These are phyloP conservation scores for Tylopilus sp. DNA, from an alignment of 768 basidiomycete genomes.

Conservation along the genomic window DNA sequence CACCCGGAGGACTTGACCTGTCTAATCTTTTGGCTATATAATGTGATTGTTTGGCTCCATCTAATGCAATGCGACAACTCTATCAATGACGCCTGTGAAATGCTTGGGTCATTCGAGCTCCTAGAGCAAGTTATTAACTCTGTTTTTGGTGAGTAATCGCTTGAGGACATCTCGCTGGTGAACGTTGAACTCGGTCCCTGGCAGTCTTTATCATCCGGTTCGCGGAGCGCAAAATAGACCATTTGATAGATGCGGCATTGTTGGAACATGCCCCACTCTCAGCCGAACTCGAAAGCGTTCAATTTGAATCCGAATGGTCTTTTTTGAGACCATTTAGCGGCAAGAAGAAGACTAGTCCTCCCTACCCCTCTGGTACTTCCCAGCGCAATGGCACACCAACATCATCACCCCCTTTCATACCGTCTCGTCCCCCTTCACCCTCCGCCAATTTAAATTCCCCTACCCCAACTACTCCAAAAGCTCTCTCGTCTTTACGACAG, in stretches of 20 bases:
- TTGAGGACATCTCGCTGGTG: background rate
- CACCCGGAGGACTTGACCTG: slow-evolving; percentile 82
- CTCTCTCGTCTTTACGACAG: slow-evolving; percentile 67
- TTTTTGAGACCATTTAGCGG: slow-evolving; percentile 70
- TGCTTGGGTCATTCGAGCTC: slow-evolving; percentile 78
- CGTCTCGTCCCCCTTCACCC: slow-evolving; percentile 51
- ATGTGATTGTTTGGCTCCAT: slow-evolving; percentile 86
- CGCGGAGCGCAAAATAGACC: slow-evolving; percentile 85
- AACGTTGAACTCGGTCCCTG: no score
- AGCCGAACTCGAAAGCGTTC: slow-evolving; percentile 73
- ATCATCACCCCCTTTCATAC: slow-evolving; percentile 47
- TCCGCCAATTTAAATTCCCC: slow-evolving; percentile 41
- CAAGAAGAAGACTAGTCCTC: slow-evolving; percentile 48
- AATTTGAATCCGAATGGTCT: slow-evolving; percentile 97
- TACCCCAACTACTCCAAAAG: slow-evolving; percentile 45
- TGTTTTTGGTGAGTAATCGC: slow-evolving; percentile 67
- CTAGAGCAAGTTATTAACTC: slow-evolving; percentile 93
- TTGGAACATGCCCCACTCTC: slow-evolving; percentile 81
- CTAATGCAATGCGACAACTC: slow-evolving; percentile 83
- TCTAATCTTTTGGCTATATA: slow-evolving; percentile 93
- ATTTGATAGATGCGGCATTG: slow-evolving; percentile 75
- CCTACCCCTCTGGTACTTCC: slow-evolving; percentile 28
- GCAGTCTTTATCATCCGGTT: slow-evolving; percentile 93
- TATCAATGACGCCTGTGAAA: slow-evolving; percentile 75
- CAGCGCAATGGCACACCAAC: slow-evolving; percentile 37